Percentiles rank a stretch among this genome's conserved stretches.
Conservation (phyloP, 352 stramenopile genomes). For the Globisporangium middletonii region DNA sequence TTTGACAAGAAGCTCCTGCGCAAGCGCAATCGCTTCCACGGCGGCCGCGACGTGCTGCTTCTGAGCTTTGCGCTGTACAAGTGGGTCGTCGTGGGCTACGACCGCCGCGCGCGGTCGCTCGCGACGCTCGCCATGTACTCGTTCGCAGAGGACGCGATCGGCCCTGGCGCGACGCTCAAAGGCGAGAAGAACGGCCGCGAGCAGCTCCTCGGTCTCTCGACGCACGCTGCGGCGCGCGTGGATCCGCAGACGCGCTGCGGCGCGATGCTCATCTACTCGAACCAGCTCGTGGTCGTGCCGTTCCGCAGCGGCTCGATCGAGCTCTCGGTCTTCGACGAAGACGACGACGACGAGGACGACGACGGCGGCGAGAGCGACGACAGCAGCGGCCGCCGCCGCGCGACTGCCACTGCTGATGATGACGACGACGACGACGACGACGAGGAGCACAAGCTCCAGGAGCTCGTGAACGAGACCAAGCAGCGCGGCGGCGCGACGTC, state of each 20-base stretch:
- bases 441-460: slow-evolving; percentile 69
- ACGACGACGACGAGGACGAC: slow-evolving; percentile 71
- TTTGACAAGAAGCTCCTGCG: slow-evolving; percentile 57
- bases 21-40: slow-evolving; percentile 68
- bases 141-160: slow-evolving; percentile 78
- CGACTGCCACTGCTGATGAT: slow-evolving; percentile 12
- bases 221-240: slow-evolving; percentile 39
- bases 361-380: slow-evolving; percentile 20
- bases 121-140: slow-evolving; percentile 74
- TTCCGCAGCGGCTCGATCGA: slow-evolving; percentile 77
- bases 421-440: slow-evolving; percentile 80
- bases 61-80: slow-evolving; percentile 75
- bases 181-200: slow-evolving; percentile 71
- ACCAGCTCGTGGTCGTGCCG: slow-evolving; percentile 78
- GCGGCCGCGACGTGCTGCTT: slow-evolving; percentile 68
- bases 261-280: slow-evolving; percentile 77
- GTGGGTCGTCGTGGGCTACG: slow-evolving; percentile 77
- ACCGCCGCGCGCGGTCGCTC: slow-evolving; percentile 38
- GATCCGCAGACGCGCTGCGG: slow-evolving; percentile 76
- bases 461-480: slow-evolving; percentile 71
- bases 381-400: slow-evolving; percentile 3
- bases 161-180: slow-evolving; percentile 72
- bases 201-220: slow-evolving; percentile 64
- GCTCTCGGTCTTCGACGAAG: slow-evolving; percentile 73
- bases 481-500: slow-evolving; percentile 44